Base-by-base conservation (phyloP, 345 rosid genomes). In the Bruguiera gymnorhiza region DNA sequence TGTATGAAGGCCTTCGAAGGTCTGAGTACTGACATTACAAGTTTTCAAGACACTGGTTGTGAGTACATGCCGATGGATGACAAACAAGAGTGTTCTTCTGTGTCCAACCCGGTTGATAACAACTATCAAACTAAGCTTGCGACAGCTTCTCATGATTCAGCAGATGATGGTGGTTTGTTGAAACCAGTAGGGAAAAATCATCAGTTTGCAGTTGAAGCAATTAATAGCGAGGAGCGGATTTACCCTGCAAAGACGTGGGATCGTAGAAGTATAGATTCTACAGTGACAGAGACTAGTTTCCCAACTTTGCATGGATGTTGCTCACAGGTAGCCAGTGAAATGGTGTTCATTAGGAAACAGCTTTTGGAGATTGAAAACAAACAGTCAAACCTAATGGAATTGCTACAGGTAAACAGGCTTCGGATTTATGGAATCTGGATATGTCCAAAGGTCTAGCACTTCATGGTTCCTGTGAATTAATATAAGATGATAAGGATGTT, bases 291-390 rank as follows among this genome's bases (percentile, higher is more conserved):
- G 36, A 77, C 86, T 62, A 83, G 85, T 75, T 79, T 79, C 62
- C 92, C 82, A 74, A 75, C 75, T 24, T 58, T 50, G 46, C 81
- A 57, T 62, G 85, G 85, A 54, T 91, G 88, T 67, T 93, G 87
- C 76, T 82, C 85, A 54, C 88, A 85, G 76, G 73, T 82, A 50
- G 80, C 77, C 52, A 77, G 72, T 76, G 94, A 91, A 80, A 87
- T 94, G 89, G 79, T 76, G 81, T 83, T 70, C 83, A 84, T 94
- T 24, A 87, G 83, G 73, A 85, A 87, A 76, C 94, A 94, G 66
- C 96, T 91, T 77, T 74, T 73, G 70, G 96, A 86, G 73, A 87
- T 94, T 23, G 97, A 91, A 76, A 86, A 75, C 73, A 88, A 82
- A 75, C 96, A 91, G 70, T 83, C 90, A 26, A 86, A 62, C 71